Base-by-base conservation (phyloP, 805 yeast genomes). In the Candida hungchunana region DNA sequence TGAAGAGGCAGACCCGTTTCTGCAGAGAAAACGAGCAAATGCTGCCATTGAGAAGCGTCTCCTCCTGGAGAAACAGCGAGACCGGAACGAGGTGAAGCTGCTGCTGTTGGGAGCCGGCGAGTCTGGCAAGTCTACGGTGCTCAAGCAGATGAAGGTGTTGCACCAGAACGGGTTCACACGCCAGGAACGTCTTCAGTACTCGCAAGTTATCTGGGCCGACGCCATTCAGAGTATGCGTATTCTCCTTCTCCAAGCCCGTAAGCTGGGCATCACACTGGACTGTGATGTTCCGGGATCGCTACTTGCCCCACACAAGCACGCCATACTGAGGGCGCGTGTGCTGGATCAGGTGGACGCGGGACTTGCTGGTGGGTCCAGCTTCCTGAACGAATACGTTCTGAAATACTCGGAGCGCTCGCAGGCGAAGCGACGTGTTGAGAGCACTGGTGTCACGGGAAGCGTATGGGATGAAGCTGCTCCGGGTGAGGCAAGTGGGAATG, bases 61-160 rank as follows among this genome's bases (percentile, higher is more conserved):
- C 37, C 71, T 67, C 43, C 61, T 67, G 43, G 73, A 66, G 40
- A 73, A 70, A 42, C 73, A 71, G 40, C 62, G 66, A 31, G 78
- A 73, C 30, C 75, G 69, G 49, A 73, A 75, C 41, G 80, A 75
- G 47, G 71, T 82, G 23, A 86, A 82, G 56, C 66, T 90, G 42
- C 60, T 90, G 26, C 66, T 90, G n/a, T 62, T 88, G 23, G 96
- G 97, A 27, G 85, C 97, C 0, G 97, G 97, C 5, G 97, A 89
- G 56, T 79, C 90, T 34, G 97, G 97, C 6, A 89, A 89, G 56
- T 83, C 95, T 2, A 89, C 97, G 0, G 95, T 89, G 6, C 63
- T 89, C 46, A 89, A 89, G 59, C 97, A 89, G 57, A 72, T 89
- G 77, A 77, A 83, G 48, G 67, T 93, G 13, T 59, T 88, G 27